phyloP scores from a whole-genome alignment of 176 grass and related monocot species.

The Thalia dealbata region DNA sequence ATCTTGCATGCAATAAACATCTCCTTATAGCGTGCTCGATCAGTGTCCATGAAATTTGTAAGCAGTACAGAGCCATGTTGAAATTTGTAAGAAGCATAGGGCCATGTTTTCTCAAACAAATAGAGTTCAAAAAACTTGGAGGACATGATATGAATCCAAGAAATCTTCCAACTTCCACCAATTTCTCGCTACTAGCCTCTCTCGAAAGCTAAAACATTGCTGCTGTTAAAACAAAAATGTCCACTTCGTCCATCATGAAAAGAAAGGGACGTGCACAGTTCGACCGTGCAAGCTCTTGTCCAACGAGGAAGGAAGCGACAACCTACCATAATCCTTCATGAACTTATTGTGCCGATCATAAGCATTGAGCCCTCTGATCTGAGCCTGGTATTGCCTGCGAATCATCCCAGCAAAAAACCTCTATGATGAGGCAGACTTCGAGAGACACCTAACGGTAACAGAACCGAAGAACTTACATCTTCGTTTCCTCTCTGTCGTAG shows the following conservation, averaged over 20 bases:
- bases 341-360: slow-evolving; percentile 13
- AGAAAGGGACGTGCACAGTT: neutral
- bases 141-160: too few relatives aligned
- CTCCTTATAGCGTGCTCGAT: slow-evolving; percentile 28
- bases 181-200: too few relatives aligned
- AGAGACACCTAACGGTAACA: neutral
- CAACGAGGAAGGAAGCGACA: neutral
- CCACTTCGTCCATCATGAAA: too few relatives aligned
- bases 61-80: too few relatives aligned
- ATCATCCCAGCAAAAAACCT: neutral
- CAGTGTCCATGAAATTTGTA: slow-evolving; percentile 13
- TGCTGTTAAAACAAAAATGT: too few relatives aligned
- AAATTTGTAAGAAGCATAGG: too few relatives aligned
- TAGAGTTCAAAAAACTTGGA: too few relatives aligned
- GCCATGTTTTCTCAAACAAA: too few relatives aligned
- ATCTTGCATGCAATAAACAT: slow-evolving; percentile 39
- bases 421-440: neutral
- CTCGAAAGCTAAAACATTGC: too few relatives aligned
- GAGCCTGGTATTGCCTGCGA: slow-evolving; percentile 6
- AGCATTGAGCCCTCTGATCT: slow-evolving; percentile 8
- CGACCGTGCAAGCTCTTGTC: neutral
- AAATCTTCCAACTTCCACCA: too few relatives aligned
- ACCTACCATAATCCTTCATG: slow-evolving; percentile 7
- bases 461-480: neutral
- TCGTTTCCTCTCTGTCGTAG: slow-evolving; percentile 5